Conservation (phyloP, 805 yeast species). For the Schizosaccharomyces octosporus region DNA sequence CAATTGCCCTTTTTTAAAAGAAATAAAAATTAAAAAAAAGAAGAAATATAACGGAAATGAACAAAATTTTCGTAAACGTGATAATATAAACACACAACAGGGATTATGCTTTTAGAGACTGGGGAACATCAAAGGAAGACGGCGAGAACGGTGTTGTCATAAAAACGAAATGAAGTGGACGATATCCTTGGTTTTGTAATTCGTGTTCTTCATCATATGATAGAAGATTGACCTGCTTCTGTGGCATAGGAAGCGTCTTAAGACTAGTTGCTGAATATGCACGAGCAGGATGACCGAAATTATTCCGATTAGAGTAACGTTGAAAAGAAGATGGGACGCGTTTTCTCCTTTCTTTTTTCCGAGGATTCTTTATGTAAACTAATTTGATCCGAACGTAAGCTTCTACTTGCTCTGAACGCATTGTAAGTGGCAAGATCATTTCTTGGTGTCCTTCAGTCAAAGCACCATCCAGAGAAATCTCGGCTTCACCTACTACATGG, state of each 20-base stretch:
- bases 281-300: neutral
- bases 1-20: too few species aligned
- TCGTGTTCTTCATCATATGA: neutral
- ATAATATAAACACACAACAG: too few species aligned
- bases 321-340: neutral
- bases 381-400: neutral
- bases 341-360: neutral
- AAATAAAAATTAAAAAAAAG: too few species aligned
- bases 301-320: neutral
- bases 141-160: neutral
- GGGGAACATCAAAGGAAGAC: neutral
- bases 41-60: too few species aligned
- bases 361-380: neutral
- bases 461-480: neutral
- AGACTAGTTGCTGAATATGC: neutral
- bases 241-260: neutral
- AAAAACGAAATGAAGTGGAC: neutral
- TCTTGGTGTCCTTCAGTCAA: neutral
- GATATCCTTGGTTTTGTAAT: neutral
- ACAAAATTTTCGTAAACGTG: too few species aligned
- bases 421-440: neutral
- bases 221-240: neutral
- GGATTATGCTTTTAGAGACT: neutral
- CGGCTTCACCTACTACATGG: neutral
- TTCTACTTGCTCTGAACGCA: neutral